A percentile compares a stretch with the other conserved stretches of the same genome.
Evolutionary conservation across 2,329 filamentous ascomycete species (phyloP).

Genomic region (Metarhizium anisopliae): DNA sequence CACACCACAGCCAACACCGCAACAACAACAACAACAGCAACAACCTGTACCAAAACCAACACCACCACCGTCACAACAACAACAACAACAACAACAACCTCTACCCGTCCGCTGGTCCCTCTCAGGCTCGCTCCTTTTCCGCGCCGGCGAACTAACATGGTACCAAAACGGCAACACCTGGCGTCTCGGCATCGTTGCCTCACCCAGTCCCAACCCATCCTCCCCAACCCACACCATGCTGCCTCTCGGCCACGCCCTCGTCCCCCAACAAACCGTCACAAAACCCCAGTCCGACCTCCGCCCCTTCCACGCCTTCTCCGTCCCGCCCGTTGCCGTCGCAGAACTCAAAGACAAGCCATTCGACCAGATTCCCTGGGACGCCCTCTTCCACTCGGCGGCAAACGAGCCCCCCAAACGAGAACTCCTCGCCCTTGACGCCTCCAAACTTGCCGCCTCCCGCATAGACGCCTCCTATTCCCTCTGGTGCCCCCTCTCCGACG

Average conservation of each 20-base stretch:
- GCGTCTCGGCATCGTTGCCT: constrained; percentile 36
- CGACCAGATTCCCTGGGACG: constrained; percentile 34
- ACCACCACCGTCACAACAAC: constrained; percentile 1
- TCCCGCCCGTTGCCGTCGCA: constrained; percentile 31
- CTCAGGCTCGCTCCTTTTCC: constrained; percentile 30
- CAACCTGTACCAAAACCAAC: constrained; percentile 8
- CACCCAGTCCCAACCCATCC: constrained; percentile 11
- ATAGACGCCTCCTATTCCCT: constrained; percentile 40
- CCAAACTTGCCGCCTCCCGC: constrained; percentile 40
- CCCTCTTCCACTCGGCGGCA: constrained; percentile 21
- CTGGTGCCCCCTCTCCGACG: constrained; percentile 30
- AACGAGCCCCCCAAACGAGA: constrained; percentile 30
- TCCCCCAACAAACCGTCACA: constrained; percentile 27
- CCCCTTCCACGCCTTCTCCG: constrained; percentile 43
- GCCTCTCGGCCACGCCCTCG: constrained; percentile 30
- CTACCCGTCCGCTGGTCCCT: constrained; percentile 22
- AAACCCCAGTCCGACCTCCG: constrained; percentile 34
- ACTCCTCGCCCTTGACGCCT: constrained; percentile 37
- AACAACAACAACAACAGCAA: background rate
- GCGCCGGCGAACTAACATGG: constrained; percentile 42
- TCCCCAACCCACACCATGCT: constrained; percentile 25
- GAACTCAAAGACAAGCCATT: constrained; percentile 31
- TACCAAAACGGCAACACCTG: constrained; percentile 37
- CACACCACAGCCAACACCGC: constrained; percentile 4
- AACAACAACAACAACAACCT: constrained; percentile 12